Conservation (phyloP, 768 basidiomycete species). For the Russula sp. region DNA sequence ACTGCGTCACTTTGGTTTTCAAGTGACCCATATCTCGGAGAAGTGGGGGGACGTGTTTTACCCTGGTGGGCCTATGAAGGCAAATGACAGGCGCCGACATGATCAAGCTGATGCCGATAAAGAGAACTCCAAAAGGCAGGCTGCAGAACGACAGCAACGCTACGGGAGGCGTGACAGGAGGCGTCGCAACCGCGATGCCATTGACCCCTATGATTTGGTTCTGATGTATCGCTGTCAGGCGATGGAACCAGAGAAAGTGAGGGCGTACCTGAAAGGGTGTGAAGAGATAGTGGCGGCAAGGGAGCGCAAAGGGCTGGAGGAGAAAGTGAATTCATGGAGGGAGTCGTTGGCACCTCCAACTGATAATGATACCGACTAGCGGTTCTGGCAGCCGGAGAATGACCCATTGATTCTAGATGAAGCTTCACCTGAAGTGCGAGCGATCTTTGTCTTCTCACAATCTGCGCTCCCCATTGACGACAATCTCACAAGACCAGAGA, state of each 20-base stretch:
- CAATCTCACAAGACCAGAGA: constrained; percentile 62
- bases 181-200: neutral
- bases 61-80: neutral
- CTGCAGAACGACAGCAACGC: too few species aligned
- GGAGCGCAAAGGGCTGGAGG: neutral
- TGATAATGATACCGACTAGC: too few species aligned
- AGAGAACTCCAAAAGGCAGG: too few species aligned
- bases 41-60: neutral
- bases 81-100: neutral
- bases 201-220: neutral
- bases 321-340: neutral
- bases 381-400: too few species aligned
- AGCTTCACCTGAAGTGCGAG: constrained; percentile 84
- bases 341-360: neutral
- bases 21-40: neutral
- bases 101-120: neutral
- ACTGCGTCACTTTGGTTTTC: neutral
- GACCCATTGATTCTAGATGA: constrained; percentile 91
- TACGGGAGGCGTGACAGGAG: neutral
- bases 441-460: constrained; percentile 4
- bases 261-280: neutral
- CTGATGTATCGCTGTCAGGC: neutral
- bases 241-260: neutral
- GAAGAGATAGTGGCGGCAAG: neutral
- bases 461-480: constrained; percentile 10